Evolutionary conservation across 1,284 basidiomycete genomes (phyloP).

Genomic region (Boletus albobrunnescens): DNA sequence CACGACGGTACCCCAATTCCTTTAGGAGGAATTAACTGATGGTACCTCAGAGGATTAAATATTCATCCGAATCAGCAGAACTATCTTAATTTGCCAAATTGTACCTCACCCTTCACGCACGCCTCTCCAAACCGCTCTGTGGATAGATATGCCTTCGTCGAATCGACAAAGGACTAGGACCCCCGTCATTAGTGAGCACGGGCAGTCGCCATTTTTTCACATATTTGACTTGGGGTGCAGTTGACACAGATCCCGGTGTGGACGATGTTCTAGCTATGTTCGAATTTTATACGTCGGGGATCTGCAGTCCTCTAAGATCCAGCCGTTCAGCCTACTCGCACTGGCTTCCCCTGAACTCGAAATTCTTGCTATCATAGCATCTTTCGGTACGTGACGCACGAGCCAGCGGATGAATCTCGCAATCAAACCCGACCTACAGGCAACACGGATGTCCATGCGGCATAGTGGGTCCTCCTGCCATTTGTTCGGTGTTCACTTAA

Average conservation of each 20-base stretch:
- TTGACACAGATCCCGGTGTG: slow-evolving; percentile 86
- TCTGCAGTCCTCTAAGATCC: slow-evolving; percentile 14
- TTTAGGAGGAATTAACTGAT: neutral
- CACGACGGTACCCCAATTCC: neutral
- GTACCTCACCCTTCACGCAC: neutral
- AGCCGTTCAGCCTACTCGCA: slow-evolving; percentile 52
- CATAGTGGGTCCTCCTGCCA: slow-evolving; percentile 44
- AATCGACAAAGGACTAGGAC: slow-evolving; percentile 31
- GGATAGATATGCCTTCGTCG: slow-evolving; percentile 8
- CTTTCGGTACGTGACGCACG: slow-evolving; percentile 57
- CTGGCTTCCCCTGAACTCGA: slow-evolving; percentile 75
- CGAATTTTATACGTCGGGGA: slow-evolving; percentile 5
- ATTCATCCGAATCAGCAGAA: too few relatives aligned
- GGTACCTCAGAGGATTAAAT: neutral
- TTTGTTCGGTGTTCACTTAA: neutral
- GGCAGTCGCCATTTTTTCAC: neutral
- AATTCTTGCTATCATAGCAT: slow-evolving; percentile 71
- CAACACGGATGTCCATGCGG: slow-evolving; percentile 64
- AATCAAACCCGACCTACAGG: slow-evolving; percentile 38
- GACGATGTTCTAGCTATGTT: slow-evolving; percentile 83
- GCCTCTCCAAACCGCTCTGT: neutral
- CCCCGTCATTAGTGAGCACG: slow-evolving; percentile 56
- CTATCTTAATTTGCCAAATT: neutral
- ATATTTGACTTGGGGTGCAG: slow-evolving; percentile 35
- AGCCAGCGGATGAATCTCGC: neutral